Evolutionary conservation across 768 basidiomycete genomes (phyloP).

Genomic region (Pisolithus microcarpus): DNA sequence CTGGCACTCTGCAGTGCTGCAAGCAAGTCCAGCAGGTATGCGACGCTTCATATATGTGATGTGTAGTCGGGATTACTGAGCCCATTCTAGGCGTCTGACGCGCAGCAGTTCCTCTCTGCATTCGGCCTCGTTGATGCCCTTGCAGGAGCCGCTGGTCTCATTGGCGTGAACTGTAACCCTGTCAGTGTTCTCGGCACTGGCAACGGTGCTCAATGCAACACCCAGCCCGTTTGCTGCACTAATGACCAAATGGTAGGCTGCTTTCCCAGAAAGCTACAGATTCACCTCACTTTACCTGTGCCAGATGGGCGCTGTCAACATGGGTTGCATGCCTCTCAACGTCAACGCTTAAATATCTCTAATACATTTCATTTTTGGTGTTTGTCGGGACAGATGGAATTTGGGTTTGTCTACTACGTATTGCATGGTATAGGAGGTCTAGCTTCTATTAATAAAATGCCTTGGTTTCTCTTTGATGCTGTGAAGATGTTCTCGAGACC

Average conservation of each 20-base stretch:
- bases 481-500: no score
- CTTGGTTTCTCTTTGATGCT: not conserved
- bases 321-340: conserved; percentile 34
- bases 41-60: not conserved
- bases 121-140: not conserved
- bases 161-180: conserved; percentile 34
- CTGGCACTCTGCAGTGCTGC: not conserved
- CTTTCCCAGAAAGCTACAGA: no score
- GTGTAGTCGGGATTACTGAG: not conserved
- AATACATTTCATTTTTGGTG: not conserved
- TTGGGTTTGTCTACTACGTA: not conserved
- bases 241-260: conserved; percentile 36
- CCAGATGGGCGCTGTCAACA: conserved; percentile 30
- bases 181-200: conserved; percentile 18
- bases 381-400: not conserved
- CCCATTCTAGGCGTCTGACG: not conserved
- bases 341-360: conserved; percentile 4
- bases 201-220: not conserved
- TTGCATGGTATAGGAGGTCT: not conserved
- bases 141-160: not conserved
- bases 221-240: conserved; percentile 39
- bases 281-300: not conserved
- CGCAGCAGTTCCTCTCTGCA: not conserved
- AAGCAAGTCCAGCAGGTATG: not conserved
- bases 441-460: not conserved